Evolutionary conservation across 2,329 filamentous ascomycete species (phyloP).

Genomic region (Cercospora nicotianae): DNA sequence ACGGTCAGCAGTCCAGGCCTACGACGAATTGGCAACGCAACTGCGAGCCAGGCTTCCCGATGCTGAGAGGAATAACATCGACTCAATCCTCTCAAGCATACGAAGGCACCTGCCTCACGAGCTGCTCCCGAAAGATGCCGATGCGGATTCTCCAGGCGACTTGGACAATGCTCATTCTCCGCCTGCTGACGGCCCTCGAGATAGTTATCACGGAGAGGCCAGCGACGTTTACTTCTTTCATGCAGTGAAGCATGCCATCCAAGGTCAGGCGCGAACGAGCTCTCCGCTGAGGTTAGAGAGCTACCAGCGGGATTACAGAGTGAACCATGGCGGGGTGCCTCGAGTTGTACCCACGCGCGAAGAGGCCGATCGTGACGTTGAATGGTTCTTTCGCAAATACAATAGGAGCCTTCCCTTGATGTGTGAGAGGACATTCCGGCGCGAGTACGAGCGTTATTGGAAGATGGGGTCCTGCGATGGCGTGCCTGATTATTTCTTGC

Average conservation of each 20-base stretch:
- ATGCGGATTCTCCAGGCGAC: background rate
- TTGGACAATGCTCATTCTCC: background rate
- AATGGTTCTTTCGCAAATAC: conserved; percentile 6
- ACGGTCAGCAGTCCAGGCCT: conserved; percentile 14
- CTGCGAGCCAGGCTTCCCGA: conserved; percentile 2
- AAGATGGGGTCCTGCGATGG: conserved; percentile 9
- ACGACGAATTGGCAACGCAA: conserved; percentile 14
- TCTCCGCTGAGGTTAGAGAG: background rate
- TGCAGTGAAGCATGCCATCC: conserved; percentile 9
- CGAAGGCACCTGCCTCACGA: conserved; percentile 11
- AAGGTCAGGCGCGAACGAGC: background rate
- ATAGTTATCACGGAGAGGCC: conserved; percentile 13
- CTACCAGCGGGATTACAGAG: conserved; percentile 8
- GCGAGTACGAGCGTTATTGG: conserved; percentile 14
- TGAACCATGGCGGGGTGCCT: background rate
- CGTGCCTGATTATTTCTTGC: conserved; percentile 1
- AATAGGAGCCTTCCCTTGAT: conserved; percentile 3
- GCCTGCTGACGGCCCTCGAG: background rate
- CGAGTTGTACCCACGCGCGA: conserved; percentile 12
- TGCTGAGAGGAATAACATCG: background rate
- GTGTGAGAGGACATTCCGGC: conserved; percentile 13
- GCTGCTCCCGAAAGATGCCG: conserved; percentile 1
- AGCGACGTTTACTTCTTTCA: conserved; percentile 15
- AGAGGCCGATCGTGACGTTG: conserved; percentile 9
- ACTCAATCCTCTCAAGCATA: conserved; percentile 10